Base-by-base conservation (phyloP, 805 yeast genomes). In the Pichia ethanolica region DNA sequence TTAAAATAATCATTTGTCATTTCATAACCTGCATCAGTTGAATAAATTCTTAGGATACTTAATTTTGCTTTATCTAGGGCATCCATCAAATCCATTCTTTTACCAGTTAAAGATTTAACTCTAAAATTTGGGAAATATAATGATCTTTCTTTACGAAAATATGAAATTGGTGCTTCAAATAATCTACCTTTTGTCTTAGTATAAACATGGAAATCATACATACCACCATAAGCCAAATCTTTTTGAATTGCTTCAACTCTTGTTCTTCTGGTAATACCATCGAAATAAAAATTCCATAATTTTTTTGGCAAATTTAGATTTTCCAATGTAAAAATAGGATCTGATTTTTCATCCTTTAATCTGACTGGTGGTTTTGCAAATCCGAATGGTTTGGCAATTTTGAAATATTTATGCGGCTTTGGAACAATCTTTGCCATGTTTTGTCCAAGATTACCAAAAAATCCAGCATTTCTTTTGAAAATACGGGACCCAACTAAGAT, bases 161-260 rank as follows among this genome's bases (percentile, higher is more conserved):
- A 83, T 1, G 89, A 78, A n/a, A 77, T 72, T 1, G 98, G 98
- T 0, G 96, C 78, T 14, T 75, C 70, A 70, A 89, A 93, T 54
- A 90, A 73, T 67, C 89, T 89, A 27, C 98, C 99, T 37, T 81
- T 77, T 3, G 91, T 86, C 57, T 83, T 83, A 44, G 83, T 71
- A 60, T 79, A 83, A 3, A 77, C 73, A 58, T 78, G 78, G 60
- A 82, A 72, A 51, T 82, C 84, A 54, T 79, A 76, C 74, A 81
- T 74, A n/a, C 86, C 82, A 30, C 87, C 81, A 55, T 77, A 78
- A 28, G 83, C 76, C 55, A 83, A 73, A 66, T 85, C 89, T 43
- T 71, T 70, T 56, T 82, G 83, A 53, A 85, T 65, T 20, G 59
- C 59, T 25, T 53, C 55, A 37, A 65, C 65, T 52, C 65, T 55